phyloP scores from a whole-genome alignment of 768 basidiomycete species.

The Lepiota venenata region DNA sequence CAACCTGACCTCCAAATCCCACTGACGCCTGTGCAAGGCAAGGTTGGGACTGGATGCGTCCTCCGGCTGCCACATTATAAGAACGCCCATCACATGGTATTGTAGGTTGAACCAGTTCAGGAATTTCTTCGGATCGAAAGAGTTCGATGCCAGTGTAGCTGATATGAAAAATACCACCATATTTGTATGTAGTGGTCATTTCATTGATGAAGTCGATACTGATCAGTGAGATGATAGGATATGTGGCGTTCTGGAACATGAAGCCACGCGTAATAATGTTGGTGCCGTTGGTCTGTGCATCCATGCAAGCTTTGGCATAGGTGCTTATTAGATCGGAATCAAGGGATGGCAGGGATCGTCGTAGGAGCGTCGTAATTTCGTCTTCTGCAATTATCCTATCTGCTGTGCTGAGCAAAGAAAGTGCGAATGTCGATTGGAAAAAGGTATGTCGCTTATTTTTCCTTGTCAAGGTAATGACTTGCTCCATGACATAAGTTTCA shows the following conservation, averaged over 20 bases:
- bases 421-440: conserved; percentile 15
- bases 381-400: conserved; percentile 6
- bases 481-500: conserved; percentile 19
- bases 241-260: conserved; percentile 3
- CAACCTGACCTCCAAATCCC: conserved; percentile 15
- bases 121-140: conserved; percentile 14
- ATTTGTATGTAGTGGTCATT: background rate
- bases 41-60: conserved; percentile 9
- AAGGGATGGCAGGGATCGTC: conserved; percentile 10
- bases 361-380: conserved; percentile 14
- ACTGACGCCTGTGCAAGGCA: conserved; percentile 7
- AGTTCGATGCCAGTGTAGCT: conserved; percentile 9
- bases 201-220: conserved; percentile 14
- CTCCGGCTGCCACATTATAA: conserved; percentile 15
- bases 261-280: conserved; percentile 12
- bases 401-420: conserved; percentile 10
- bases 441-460: conserved; percentile 17
- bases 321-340: background rate
- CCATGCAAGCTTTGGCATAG: conserved; percentile 7
- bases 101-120: conserved; percentile 9
- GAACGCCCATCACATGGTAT: conserved; percentile 3
- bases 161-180: conserved; percentile 1
- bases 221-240: conserved; percentile 2
- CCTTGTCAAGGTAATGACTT: conserved; percentile 20
- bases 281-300: conserved; percentile 10